Percentiles rank a stretch among this genome's conserved stretches.
These are phyloP conservation scores for Nicotiana tomentosiformis DNA, from an alignment of 257 asterid species.

Conservation along the genomic window DNA sequence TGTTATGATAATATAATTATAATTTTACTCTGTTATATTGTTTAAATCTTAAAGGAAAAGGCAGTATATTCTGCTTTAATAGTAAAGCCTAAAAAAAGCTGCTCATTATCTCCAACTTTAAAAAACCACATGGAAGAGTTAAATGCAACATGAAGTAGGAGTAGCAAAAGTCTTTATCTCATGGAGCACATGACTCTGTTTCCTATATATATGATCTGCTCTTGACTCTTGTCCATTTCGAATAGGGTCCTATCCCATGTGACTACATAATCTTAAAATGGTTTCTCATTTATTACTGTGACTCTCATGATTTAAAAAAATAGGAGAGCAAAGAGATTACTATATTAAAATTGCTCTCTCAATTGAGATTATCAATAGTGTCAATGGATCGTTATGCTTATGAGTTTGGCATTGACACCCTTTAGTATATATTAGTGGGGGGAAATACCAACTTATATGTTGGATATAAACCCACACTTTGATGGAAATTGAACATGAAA, in stretches of 20 bases:
- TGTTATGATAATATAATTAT: too few species aligned
- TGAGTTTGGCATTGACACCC: background rate
- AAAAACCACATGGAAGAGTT: background rate
- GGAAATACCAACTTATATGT: background rate
- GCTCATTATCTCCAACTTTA: background rate
- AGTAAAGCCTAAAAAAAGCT: background rate
- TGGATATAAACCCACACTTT: background rate
- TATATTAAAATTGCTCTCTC: background rate
- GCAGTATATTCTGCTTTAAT: background rate
- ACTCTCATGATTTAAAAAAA: background rate
- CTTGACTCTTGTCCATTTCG: background rate
- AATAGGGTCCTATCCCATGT: conserved; percentile 39
- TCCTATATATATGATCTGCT: background rate
- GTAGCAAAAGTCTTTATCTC: background rate
- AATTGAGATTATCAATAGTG: background rate
- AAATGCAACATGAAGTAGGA: background rate
- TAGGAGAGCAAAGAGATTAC: background rate
- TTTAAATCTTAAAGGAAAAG: too few species aligned
- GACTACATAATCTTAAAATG: conserved; percentile 9
- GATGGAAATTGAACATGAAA: background rate
- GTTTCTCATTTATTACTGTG: background rate
- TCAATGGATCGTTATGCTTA: background rate
- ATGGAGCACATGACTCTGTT: conserved; percentile 44
- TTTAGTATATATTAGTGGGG: background rate
- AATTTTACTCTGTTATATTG: too few species aligned